A percentile compares a stretch with the other conserved stretches of the same genome.
Evolutionary conservation across 352 stramenopile genomes (phyloP).

Genomic region (Pelagophyceae sp.): DNA sequence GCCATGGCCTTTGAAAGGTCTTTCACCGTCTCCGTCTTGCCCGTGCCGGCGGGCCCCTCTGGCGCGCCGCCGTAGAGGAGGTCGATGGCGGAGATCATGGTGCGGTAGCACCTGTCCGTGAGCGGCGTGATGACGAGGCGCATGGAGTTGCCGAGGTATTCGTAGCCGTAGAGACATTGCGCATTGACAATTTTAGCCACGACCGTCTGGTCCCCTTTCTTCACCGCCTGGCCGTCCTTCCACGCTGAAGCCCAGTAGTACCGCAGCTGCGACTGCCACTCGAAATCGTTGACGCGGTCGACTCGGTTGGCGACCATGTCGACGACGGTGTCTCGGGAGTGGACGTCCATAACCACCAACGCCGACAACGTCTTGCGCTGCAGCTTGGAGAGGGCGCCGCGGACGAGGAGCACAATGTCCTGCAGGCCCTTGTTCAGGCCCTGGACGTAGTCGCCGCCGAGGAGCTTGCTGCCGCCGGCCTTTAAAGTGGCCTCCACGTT

Average conservation of each 20-base stretch:
- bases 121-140: conserved; percentile 79
- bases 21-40: conserved; percentile 88
- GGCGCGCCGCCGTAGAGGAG: conserved; percentile 80
- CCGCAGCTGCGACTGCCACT: conserved; percentile 81
- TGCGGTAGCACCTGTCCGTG: conserved; percentile 82
- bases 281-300: conserved; percentile 75
- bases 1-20: conserved; percentile 85
- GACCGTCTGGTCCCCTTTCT: conserved; percentile 43
- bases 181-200: conserved; percentile 81
- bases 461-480: conserved; percentile 50
- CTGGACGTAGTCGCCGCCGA: conserved; percentile 60
- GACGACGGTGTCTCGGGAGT: conserved; percentile 75
- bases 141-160: conserved; percentile 80
- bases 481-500: conserved; percentile 74
- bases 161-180: conserved; percentile 69
- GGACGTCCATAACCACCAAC: conserved; percentile 81
- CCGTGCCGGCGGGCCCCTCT: conserved; percentile 79
- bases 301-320: conserved; percentile 79
- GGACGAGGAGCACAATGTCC: conserved; percentile 77
- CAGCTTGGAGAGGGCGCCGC: conserved; percentile 75
- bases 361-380: conserved; percentile 79
- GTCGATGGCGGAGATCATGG: conserved; percentile 83
- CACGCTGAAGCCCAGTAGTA: conserved; percentile 70
- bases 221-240: conserved; percentile 49
- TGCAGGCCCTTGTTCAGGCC: conserved; percentile 72